Evolutionary conservation across 2,329 filamentous ascomycete species (phyloP), one percentile per base, ranked within the genome.

Genomic region (Hortaea sp.): DNA sequence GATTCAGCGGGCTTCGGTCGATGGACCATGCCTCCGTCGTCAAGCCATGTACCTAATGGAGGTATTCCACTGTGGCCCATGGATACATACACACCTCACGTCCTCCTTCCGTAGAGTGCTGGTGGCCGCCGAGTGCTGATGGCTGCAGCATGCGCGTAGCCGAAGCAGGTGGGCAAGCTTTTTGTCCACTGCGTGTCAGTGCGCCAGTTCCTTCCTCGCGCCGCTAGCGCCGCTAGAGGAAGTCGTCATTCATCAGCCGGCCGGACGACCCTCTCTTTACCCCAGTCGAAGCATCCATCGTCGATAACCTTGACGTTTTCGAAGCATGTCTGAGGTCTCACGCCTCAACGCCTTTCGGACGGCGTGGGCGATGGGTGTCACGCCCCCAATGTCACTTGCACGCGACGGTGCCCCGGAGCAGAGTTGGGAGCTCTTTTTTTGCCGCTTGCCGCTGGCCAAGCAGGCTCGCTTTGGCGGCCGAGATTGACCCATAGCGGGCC

Each of bases 221-320:
- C 35, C 49, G 49, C 49, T 52, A 51, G 11, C 27, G 12, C 35
- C 49, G 49, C 49, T 52, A 51, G 5, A 40, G 20, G 46, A 50
- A 55, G 51, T 54, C 55, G 55, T 58, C 54, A 58, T 58, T 56
- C 54, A 58, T 58, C 55, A 53, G 49, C 49, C 48, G 47, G 41
- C 42, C 48, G 48, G 44, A 43, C 39, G 41, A 37, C 13, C 37
- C 9, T 35, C n/a, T n/a, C 9, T 9, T 20, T 52, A 53, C 53
- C 52, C 52, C 53, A 53, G 50, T 43, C 37, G 34, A 45, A 38
- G 39, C 42, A 41, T 31, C 41, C 53, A 57, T 57, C 51, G 53
- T 53, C 52, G 54, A 56, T 53, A 53, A 37, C n/a, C 37, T 41
- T 47, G 43, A 44, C 47, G 43, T 35, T 30, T 31, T 10, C 29